Percentiles rank a stretch among this genome's conserved stretches.
Conservation (phyloP, 768 basidiomycete genomes). For the Lyophyllum semitale region DNA sequence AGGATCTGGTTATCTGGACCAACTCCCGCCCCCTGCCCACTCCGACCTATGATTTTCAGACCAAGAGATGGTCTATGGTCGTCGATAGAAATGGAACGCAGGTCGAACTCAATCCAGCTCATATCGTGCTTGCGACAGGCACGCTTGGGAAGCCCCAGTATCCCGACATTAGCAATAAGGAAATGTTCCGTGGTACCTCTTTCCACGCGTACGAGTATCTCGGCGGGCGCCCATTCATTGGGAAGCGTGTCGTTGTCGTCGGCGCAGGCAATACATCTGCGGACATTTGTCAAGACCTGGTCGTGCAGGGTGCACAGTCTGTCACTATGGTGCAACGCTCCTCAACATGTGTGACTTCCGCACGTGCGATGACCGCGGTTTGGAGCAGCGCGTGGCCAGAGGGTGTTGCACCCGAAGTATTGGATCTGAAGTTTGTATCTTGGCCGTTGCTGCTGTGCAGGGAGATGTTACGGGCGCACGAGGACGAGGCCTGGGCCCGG, state of each 20-base stretch:
- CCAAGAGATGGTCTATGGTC: conserved; percentile 35
- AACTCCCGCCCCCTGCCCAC: conserved; percentile 29
- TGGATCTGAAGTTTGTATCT: conserved; percentile 26
- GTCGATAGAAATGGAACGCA: conserved; percentile 28
- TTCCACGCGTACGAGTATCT: conserved; percentile 34
- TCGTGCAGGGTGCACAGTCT: conserved; percentile 26
- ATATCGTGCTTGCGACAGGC: conserved; percentile 43
- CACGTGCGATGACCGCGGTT: neutral
- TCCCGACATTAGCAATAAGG: conserved; percentile 26
- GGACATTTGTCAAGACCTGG: conserved; percentile 40
- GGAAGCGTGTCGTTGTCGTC: conserved; percentile 39
- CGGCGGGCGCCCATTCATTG: conserved; percentile 28
- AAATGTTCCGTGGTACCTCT: conserved; percentile 30
- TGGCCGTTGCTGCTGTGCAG: conserved; percentile 25
- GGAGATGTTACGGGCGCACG: conserved; percentile 15
- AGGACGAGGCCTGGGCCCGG: conserved; percentile 22
- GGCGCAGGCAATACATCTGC: conserved; percentile 42
- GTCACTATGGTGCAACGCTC: conserved; percentile 48
- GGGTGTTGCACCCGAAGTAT: conserved; percentile 18
- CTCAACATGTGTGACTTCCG: conserved; percentile 33
- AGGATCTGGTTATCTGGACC: conserved; percentile 48
- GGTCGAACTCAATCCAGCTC: conserved; percentile 33
- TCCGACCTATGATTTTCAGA: conserved; percentile 33
- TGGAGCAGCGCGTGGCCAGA: conserved; percentile 20
- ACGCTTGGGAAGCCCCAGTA: conserved; percentile 33